Evolutionary conservation across 257 asterid genomes (phyloP).

Genomic region (Anisodus acutangulus): DNA sequence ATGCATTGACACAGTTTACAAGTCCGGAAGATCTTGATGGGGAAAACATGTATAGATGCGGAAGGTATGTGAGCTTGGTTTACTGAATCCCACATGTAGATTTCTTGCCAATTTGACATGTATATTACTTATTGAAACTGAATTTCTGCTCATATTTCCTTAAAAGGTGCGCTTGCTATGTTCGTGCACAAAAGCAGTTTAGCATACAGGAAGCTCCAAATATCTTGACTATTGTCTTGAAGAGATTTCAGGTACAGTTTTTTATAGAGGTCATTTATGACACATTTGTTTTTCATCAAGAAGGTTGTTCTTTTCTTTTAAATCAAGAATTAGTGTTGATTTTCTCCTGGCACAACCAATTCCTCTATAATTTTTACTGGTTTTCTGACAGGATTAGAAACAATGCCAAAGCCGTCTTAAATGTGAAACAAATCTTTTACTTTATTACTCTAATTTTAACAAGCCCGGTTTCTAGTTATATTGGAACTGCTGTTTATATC

Average conservation of each 20-base stretch:
- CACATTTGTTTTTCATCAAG: not conserved
- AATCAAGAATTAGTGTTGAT: not conserved
- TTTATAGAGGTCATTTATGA: not conserved
- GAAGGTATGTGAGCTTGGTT: conserved; percentile 53
- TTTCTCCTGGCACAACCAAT: not conserved
- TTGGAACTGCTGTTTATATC: not conserved
- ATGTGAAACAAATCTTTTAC: not conserved
- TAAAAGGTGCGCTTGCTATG: conserved; percentile 72
- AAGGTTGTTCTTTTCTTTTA: not conserved
- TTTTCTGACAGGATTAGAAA: not conserved
- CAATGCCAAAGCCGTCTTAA: not conserved
- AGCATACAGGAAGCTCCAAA: conserved; percentile 85
- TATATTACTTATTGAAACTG: not conserved
- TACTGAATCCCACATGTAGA: conserved; percentile 7
- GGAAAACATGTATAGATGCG: conserved; percentile 84
- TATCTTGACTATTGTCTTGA: conserved; percentile 82
- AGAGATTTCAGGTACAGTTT: conserved; percentile 80
- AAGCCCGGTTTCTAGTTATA: not conserved
- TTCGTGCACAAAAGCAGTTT: conserved; percentile 75
- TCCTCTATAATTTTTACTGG: conserved; percentile 22
- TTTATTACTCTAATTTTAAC: not conserved
- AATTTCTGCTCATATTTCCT: not conserved
- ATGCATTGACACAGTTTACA: conserved; percentile 82
- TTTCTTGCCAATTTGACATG: not conserved
- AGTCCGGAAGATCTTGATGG: conserved; percentile 88